Evolutionary conservation across 345 rosid species (phyloP).

Genomic region (Eucalyptus regnans): DNA sequence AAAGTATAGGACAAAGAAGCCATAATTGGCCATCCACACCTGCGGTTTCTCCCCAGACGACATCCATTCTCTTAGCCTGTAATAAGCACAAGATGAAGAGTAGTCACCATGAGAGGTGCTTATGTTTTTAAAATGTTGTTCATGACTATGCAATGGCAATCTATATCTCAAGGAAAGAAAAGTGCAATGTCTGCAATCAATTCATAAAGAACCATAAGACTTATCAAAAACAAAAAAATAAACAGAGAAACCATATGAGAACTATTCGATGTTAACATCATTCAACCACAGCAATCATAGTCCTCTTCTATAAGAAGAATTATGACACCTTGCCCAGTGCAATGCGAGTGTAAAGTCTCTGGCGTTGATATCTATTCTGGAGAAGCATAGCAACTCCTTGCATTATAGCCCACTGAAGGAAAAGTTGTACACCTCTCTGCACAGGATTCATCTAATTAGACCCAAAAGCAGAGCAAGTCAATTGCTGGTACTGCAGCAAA

Average conservation of each 20-base stretch:
- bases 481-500: not conserved
- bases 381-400: conserved; percentile 99
- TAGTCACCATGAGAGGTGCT: not conserved
- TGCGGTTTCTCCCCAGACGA: conserved; percentile 99
- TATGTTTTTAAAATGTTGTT: not conserved
- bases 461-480: not conserved
- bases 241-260: not conserved
- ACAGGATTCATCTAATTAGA: conserved; percentile 1
- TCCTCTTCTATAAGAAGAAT: not conserved
- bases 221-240: not conserved
- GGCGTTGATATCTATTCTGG: conserved; percentile 98
- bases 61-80: conserved; percentile 99
- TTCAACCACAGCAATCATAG: not conserved
- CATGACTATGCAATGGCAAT: not conserved
- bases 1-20: conserved; percentile 90
- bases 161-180: not conserved
- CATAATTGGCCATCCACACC: conserved; percentile 95
- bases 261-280: not conserved
- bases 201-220: not conserved
- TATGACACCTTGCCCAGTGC: conserved; percentile 81
- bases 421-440: conserved; percentile 95
- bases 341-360: conserved; percentile 94
- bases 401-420: conserved; percentile 99
- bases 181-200: not conserved
- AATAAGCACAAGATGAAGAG: not conserved